Evolutionary conservation across 495 filamentous ascomycete genomes (phyloP), one percentile per base, ranked within the genome.

Genomic region (Penicillium steckii): DNA sequence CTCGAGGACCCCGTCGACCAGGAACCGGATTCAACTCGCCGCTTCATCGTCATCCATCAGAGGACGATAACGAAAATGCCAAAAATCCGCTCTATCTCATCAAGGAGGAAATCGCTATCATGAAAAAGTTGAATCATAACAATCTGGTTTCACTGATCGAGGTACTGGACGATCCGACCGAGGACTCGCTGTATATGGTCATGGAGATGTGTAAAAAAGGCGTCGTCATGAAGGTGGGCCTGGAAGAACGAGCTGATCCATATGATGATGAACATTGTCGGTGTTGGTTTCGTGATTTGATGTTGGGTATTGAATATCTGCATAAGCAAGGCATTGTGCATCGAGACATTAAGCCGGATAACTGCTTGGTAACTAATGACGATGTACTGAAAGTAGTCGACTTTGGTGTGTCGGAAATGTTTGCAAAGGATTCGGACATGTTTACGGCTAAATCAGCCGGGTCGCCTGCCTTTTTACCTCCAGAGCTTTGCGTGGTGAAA

Each of bases 141-240:
- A 98, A 98, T 66, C 73, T 98, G 32, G 92, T 96, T n/a, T 85
- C 86, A 25, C 73, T 98, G 25, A 87, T 94, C 55, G 94, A 98
- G 67, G 94, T 98, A 1, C 71, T 98, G 26, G 94, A 98, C 65
- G 95, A 97, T 60, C 95, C 94, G 2, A 84, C 89, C 26, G 92
- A 97, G 57, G 94, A 98, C 64, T 95, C 91, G 1, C 71, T 98
- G 18, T 98, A 97, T 67, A 97, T 98, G 89, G 94, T 98, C 4
- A 80, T 98, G 64, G 94, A 98, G 67, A 94, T 95, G 90, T 98
- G 94, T 75, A 94, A 96, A 60, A 97, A 97, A 63, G 94, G 94
- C 0, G 93, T 97, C 21, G 80, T 97, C 30, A 97, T 98, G 94
- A 94, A 95, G 52, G 90, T 98, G 41, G 90, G 89, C 4, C 66